phyloP scores from a whole-genome alignment of 2,329 filamentous ascomycete genomes.

The Colletotrichum cuscutae region DNA sequence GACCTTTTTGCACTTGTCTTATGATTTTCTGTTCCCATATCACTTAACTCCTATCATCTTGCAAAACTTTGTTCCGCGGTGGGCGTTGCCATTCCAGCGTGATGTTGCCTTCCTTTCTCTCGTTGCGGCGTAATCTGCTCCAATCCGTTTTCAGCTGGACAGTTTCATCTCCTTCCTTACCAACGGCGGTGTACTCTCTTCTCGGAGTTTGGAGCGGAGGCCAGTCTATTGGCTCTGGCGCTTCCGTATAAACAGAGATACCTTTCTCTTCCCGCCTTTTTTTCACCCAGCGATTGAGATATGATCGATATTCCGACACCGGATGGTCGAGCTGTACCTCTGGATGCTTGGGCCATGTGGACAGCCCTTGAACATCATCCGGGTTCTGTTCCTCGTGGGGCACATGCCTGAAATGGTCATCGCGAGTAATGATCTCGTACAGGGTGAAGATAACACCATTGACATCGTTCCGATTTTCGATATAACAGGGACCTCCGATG shows the following conservation, averaged over 20 bases:
- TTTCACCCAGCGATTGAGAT: background rate
- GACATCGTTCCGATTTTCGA: background rate
- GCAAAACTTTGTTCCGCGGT: background rate
- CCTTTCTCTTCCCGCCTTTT: background rate
- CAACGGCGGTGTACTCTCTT: background rate
- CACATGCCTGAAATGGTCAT: background rate
- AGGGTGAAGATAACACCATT: background rate
- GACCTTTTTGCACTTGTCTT: no score
- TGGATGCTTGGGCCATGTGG: background rate
- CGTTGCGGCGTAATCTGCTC: background rate
- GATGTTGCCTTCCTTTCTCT: background rate
- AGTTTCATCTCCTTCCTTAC: background rate
- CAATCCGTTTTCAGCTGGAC: background rate
- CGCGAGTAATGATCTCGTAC: background rate
- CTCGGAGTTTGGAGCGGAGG: background rate
- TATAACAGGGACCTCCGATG: conserved; percentile 27
- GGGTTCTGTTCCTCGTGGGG: background rate
- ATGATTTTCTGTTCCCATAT: no score
- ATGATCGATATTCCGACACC: background rate
- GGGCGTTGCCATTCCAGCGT: background rate
- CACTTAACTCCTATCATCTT: no score
- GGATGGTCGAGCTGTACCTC: background rate
- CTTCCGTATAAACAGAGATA: background rate
- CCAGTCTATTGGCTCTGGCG: background rate
- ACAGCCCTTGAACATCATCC: background rate